phyloP scores from a whole-genome alignment of 306 rosid genomes.

The Quercus robur region DNA sequence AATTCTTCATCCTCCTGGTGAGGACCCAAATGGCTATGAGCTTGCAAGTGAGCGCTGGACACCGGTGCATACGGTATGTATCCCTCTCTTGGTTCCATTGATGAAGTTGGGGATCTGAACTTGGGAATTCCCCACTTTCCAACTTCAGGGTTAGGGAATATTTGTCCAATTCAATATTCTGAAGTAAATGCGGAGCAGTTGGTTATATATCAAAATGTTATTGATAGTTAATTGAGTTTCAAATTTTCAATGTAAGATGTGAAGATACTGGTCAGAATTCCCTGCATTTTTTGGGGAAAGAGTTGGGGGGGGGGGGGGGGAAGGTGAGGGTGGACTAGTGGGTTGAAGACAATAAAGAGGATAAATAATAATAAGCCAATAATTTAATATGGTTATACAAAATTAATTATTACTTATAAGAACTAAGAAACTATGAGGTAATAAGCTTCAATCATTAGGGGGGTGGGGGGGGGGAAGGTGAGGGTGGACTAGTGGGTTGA shows the following conservation, averaged over 20 bases:
- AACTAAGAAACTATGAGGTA: neutral
- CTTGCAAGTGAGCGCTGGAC: conserved; percentile 99
- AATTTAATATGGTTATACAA: neutral
- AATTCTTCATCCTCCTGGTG: conserved; percentile 98
- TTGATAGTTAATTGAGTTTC: neutral
- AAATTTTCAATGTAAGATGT: neutral
- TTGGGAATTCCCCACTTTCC: neutral
- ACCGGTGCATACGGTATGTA: conserved; percentile 88
- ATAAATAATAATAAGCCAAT: neutral
- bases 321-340: too few species aligned
- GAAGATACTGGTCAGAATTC: neutral
- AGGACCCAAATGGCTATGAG: conserved; percentile 97
- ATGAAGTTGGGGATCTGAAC: neutral
- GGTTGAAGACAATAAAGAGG: neutral
- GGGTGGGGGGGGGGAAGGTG: too few species aligned
- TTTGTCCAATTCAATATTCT: neutral
- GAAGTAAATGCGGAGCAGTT: neutral
- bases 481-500: too few species aligned
- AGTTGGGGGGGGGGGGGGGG: neutral
- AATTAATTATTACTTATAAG: neutral
- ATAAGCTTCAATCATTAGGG: neutral
- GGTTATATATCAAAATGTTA: neutral
- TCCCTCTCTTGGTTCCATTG: neutral
- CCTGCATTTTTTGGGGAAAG: too few species aligned
- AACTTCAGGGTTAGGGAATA: neutral